phyloP scores from a whole-genome alignment of 2,329 filamentous ascomycete genomes.

The Beauveria sp. region DNA sequence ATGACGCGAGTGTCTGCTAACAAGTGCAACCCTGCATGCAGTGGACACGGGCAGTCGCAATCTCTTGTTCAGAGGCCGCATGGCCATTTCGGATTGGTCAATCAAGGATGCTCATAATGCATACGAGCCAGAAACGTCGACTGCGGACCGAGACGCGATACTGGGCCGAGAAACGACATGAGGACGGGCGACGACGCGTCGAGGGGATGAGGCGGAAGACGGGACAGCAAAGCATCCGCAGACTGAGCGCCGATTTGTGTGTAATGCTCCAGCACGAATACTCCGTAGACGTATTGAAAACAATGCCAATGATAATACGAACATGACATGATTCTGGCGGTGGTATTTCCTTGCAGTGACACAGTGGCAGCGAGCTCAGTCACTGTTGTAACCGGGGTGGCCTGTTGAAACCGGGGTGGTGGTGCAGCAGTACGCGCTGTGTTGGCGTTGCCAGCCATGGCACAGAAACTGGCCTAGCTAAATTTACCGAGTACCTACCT shows the following conservation, averaged over 20 bases:
- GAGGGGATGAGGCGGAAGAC: neutral
- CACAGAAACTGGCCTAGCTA: too few species aligned
- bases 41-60: constrained; percentile 1
- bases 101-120: neutral
- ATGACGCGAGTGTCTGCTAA: neutral
- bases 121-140: neutral
- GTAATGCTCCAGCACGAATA: neutral
- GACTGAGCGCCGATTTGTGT: neutral
- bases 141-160: neutral
- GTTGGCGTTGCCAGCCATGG: too few species aligned
- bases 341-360: too few species aligned
- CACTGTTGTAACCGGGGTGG: too few species aligned
- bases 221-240: neutral
- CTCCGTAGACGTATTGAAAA: neutral
- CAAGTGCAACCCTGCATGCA: neutral
- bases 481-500: too few species aligned
- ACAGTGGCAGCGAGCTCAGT: too few species aligned
- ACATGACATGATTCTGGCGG: too few species aligned
- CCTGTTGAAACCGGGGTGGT: too few species aligned
- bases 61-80: constrained; percentile 4
- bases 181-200: neutral
- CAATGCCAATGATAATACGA: neutral
- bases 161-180: neutral
- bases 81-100: neutral
- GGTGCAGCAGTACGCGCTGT: too few species aligned